Evolutionary conservation across 2,329 filamentous ascomycete genomes (phyloP).

Genomic region (Claviceps purpurea): DNA sequence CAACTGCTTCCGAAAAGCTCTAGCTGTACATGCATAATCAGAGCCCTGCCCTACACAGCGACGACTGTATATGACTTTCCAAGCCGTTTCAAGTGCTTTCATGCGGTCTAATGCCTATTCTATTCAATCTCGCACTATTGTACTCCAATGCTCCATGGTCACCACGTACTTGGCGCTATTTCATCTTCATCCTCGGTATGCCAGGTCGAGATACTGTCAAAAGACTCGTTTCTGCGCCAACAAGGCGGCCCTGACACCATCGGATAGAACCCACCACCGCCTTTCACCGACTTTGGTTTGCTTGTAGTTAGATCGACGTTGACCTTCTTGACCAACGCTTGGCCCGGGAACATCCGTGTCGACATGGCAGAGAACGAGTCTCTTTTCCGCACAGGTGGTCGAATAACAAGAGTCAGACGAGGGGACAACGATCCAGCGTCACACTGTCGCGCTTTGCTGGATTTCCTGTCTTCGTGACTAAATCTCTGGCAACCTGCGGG

Average conservation of each 20-base stretch:
- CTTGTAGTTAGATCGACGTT: conserved; percentile 42
- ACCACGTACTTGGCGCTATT: conserved; percentile 35
- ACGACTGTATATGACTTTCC: conserved; percentile 13
- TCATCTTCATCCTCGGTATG: conserved; percentile 31
- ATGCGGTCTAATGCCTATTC: conserved; percentile 26
- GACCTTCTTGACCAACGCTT: conserved; percentile 23
- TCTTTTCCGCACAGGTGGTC: conserved; percentile 51
- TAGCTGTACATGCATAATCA: no score
- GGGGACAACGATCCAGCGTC: conserved; percentile 32
- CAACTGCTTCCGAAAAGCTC: background rate
- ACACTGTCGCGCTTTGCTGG: background rate
- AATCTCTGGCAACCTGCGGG: conserved; percentile 15
- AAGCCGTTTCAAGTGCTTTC: conserved; percentile 17
- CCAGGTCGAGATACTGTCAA: conserved; percentile 37
- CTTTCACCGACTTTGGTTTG: conserved; percentile 35
- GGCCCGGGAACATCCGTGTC: conserved; percentile 40
- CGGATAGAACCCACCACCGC: conserved; percentile 45
- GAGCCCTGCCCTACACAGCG: conserved; percentile 14
- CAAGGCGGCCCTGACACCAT: conserved; percentile 27
- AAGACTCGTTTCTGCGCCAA: conserved; percentile 29
- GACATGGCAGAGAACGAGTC: conserved; percentile 52
- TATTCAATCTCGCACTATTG: conserved; percentile 24
- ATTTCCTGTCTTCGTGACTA: background rate
- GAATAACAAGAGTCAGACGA: conserved; percentile 43
- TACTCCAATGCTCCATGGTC: conserved; percentile 35